phyloP scores from a whole-genome alignment of 176 grass and related monocot species.

The Secale cereale region DNA sequence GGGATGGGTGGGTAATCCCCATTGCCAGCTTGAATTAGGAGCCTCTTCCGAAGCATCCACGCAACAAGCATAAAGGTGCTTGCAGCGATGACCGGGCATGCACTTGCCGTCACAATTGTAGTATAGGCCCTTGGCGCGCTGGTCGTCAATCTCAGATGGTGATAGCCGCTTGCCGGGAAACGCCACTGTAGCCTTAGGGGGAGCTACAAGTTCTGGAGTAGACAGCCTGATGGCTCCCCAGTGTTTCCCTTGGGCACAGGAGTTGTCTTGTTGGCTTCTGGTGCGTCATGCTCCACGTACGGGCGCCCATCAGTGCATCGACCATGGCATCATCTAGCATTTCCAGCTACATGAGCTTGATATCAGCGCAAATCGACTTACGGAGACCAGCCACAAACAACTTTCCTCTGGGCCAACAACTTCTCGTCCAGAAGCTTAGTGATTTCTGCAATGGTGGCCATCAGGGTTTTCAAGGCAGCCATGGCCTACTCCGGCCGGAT shows the following conservation, averaged over 20 bases:
- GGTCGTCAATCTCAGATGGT: not conserved
- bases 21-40: not conserved
- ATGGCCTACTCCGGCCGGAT: too few relatives aligned
- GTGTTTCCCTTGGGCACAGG: not conserved
- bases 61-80: not conserved
- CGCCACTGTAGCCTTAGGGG: not conserved
- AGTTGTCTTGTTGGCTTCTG: not conserved
- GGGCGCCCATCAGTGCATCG: not conserved
- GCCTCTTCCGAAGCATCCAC: not conserved
- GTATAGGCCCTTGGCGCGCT: not conserved
- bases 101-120: not conserved
- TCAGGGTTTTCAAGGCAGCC: too few relatives aligned
- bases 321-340: not conserved
- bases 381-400: not conserved
- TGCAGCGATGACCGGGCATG: not conserved
- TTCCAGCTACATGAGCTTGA: not conserved
- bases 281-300: not conserved
- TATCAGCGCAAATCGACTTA: not conserved
- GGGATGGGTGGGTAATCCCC: too few relatives aligned
- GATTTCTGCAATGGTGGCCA: too few relatives aligned
- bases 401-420: too few relatives aligned
- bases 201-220: not conserved
- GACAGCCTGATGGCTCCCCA: not conserved
- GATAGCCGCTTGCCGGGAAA: not conserved
- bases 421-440: too few relatives aligned